Base-by-base conservation (phyloP, 441 rosid genomes). In the Mallotus japonicus region DNA sequence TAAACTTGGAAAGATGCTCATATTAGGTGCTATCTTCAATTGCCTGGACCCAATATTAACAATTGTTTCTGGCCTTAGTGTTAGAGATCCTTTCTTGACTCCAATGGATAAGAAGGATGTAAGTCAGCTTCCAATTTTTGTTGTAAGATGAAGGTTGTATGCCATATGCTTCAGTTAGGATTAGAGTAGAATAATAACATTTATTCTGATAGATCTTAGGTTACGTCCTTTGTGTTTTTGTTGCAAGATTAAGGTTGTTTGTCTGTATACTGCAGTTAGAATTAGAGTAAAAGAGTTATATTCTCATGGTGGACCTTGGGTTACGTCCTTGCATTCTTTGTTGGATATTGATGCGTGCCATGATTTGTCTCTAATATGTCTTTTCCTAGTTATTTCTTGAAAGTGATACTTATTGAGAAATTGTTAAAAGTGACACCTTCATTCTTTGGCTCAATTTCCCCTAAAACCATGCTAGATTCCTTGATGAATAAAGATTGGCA, bases 1-100 rank as follows among this genome's bases (percentile, higher is more conserved):
- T 73, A 93, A 93, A 83, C 93, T 92, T 74, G 98, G 98, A 79
- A 93, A 93, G 86, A 93, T 93, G 93, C 91, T 93, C 65, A 74
- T 93, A 73, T 76, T 90, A 73, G 98, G 98, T 78, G 93, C 92
- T 55, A 83, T 89, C 76, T 86, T 93, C 74, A 90, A 89, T 83
- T 92, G 95, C 79, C 77, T 93, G 82, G 96, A 92, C 85, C 96
- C 98, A 14, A 74, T 93, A 69, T 83, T 92, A 81, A 92, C 98
- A 71, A 63, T 93, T 77, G 92, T 83, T 76, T 89, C 97, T 74
- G 95, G 95, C 76, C 95, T 91, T 78, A 93, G 95, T 67, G 95
- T 88, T 72, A 86, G 96, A 83, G 98, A 93, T 86, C 97, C 98
- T 77, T 93, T 93, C 87, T 84, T 93, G 78, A 81, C 89, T 71